Evolutionary conservation across 257 asterid species (phyloP).

Genomic region (Plantago major): DNA sequence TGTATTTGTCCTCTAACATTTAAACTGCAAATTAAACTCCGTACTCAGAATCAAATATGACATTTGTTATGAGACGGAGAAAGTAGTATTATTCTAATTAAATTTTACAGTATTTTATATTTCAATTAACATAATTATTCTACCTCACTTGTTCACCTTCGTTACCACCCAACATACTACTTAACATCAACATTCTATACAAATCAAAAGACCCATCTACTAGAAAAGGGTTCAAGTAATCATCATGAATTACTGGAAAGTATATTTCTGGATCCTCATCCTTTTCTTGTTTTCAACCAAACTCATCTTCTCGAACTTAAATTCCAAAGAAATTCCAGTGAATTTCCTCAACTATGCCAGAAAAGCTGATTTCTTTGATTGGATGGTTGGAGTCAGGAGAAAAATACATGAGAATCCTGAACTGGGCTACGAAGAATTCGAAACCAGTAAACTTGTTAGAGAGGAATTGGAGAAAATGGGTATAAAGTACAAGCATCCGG

Average conservation of each 20-base stretch:
- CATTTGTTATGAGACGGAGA: no score
- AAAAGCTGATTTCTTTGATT: slow-evolving; percentile 62
- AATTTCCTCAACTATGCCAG: slow-evolving; percentile 56
- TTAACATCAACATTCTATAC: no score
- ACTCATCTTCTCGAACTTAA: slow-evolving; percentile 22
- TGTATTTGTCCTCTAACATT: no score
- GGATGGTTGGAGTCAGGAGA: slow-evolving; percentile 80
- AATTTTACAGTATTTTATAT: no score
- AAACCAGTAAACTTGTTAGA: slow-evolving; percentile 82
- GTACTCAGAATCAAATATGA: no score
- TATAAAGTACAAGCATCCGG: slow-evolving; percentile 63
- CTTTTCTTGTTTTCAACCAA: slow-evolving; percentile 17
- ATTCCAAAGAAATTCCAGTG: slow-evolving; percentile 30
- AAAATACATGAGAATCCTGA: slow-evolving; percentile 92
- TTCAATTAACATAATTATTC: no score
- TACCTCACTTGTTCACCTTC: no score
- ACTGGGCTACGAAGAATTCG: slow-evolving; percentile 82
- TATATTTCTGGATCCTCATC: slow-evolving; percentile 23
- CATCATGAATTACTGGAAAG: not conserved
- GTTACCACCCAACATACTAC: no score
- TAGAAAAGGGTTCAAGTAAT: not conserved
- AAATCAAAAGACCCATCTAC: no score
- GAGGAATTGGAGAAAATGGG: slow-evolving; percentile 83
- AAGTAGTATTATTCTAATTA: no score
- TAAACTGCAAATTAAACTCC: no score